Base-by-base conservation (phyloP, 75 land plant species). In the Cryptomeria japonica region DNA sequence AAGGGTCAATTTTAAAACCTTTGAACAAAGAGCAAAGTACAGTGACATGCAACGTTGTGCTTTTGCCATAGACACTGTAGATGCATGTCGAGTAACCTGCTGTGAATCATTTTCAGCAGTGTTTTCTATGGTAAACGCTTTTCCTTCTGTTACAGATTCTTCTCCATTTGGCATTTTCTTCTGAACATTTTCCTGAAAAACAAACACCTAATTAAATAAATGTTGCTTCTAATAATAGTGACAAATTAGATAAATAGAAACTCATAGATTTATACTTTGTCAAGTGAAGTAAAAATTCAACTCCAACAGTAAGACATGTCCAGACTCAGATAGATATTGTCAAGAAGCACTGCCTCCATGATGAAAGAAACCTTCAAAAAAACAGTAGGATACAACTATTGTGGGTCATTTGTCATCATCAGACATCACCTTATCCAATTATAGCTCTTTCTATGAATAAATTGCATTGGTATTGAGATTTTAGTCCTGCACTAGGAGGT, bases 1-100 rank as follows among this genome's bases (percentile, higher is more conserved):
- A 58, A 36, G 76, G 76, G 25, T 5, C 44, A 25, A 5, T 87
- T 18, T 36, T 28, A 44, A 55, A 56, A 98, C 99, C 99, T 98
- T 98, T 42, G 96, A 89, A 89, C 99, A 98, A 39, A 98, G 91
- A 84, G 97, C 95, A 94, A 98, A 98, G 89, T 89, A 96, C 39
- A 98, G 89, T 16, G 99, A 96, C 89, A 93, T 93, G 80, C 90
- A 88, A 25, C 94, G 90, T 89, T 97, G 96, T 75, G 99, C 97
- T 83, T 96, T 91, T 64, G 91, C 39, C 56, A 91, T 75, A 36
- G 96, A 90, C 15, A 90, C 18, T 9, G 78, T 70, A 41, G 92
- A 78, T 87, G 53, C 77, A 84, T 86, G 89, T 31, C 68, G 85
- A 47, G 85, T 51, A 51, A 10, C 89, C 58, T 89, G 93, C 41